Evolutionary conservation across 1,139 yeast species (phyloP).

Genomic region (Hemisphaericaspora xylofermentans): DNA sequence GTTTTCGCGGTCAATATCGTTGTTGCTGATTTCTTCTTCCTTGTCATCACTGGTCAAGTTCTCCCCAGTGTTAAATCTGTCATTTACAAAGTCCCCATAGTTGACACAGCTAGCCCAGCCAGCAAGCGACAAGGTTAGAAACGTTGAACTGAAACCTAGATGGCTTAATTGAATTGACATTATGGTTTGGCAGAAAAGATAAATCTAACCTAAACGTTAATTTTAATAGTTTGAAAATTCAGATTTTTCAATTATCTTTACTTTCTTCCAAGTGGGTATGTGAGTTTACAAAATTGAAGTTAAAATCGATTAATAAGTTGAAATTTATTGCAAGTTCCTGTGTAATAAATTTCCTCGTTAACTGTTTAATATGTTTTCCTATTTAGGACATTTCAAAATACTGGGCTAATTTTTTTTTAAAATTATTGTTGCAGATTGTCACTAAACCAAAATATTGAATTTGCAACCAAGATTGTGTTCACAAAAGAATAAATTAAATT

Average conservation of each 20-base stretch:
- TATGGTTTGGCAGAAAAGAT: background rate
- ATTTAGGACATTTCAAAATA: conserved; percentile 1
- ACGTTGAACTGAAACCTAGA: conserved; percentile 13
- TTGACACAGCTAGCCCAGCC: conserved; percentile 7
- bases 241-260: background rate
- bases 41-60: background rate
- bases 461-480: background rate
- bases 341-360: background rate
- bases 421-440: too few relatives aligned
- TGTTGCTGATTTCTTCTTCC: background rate
- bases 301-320: too few relatives aligned
- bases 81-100: background rate
- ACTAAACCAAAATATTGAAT: background rate
- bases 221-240: too few relatives aligned
- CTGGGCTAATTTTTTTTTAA: background rate
- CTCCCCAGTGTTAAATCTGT: conserved; percentile 1
- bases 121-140: conserved; percentile 16
- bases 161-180: conserved; percentile 20
- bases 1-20: too few relatives aligned
- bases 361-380: background rate
- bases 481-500: background rate
- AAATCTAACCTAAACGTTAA: background rate
- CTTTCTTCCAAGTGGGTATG: too few relatives aligned
- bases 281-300: too few relatives aligned
- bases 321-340: too few relatives aligned